Conservation (phyloP, 2,329 filamentous ascomycete species). For the Penicillium hesseltinei region DNA sequence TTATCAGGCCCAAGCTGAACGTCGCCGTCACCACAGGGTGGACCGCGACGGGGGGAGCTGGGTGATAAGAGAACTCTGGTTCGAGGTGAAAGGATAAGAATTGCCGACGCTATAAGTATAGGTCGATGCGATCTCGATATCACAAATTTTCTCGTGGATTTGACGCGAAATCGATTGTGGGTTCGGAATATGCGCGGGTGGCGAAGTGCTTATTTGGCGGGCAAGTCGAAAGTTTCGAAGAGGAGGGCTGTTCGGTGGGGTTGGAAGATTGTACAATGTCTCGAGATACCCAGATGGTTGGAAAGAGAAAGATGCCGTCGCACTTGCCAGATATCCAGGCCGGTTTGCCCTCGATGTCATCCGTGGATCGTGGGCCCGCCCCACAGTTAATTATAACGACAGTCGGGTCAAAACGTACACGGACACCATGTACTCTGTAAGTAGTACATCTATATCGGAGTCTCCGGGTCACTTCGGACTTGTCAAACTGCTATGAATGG, state of each 20-base stretch:
- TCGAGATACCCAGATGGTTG: background rate
- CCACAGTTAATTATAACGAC: background rate
- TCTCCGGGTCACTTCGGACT: background rate
- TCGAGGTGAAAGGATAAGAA: constrained; percentile 4
- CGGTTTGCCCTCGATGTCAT: constrained; percentile 14
- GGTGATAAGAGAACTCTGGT: constrained; percentile 33
- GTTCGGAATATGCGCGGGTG: constrained; percentile 18
- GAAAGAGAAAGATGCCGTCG: background rate
- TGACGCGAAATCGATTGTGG: constrained; percentile 20
- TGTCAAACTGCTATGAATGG: background rate
- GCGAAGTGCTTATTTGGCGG: constrained; percentile 11
- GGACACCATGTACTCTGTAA: no score
- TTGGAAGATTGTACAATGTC: background rate
- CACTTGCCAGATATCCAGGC: background rate
- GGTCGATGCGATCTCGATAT: constrained; percentile 18
- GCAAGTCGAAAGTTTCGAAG: background rate
- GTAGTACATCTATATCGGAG: background rate
- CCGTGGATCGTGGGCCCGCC: constrained; percentile 19
- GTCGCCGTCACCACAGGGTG: constrained; percentile 82
- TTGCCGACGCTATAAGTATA: constrained; percentile 7
- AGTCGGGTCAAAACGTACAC: background rate
- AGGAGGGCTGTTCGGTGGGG: background rate
- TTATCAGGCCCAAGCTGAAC: constrained; percentile 62
- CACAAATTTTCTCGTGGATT: constrained; percentile 2
- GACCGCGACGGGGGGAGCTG: constrained; percentile 74